A percentile compares a stretch with the other conserved stretches of the same genome.
phyloP scores from a whole-genome alignment of 768 basidiomycete genomes.

The Mrakia blollopis region DNA sequence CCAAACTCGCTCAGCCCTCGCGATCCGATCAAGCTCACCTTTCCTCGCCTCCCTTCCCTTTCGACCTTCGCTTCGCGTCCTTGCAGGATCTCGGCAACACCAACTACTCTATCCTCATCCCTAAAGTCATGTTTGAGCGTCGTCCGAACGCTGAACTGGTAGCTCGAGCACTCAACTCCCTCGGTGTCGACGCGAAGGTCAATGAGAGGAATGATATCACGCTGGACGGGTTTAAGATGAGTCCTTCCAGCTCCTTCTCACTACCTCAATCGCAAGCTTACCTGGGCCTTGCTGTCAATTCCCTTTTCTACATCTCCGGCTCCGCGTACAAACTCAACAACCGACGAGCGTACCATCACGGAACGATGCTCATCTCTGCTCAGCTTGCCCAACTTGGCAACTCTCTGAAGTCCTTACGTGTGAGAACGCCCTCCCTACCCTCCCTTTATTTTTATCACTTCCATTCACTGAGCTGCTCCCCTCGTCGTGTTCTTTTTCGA shows the following conservation, averaged over 20 bases:
- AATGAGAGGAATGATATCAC: constrained; percentile 26
- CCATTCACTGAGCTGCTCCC: too few relatives aligned
- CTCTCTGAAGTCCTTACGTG: constrained; percentile 50
- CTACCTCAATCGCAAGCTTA: too few relatives aligned
- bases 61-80: not conserved
- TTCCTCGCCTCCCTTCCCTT: too few relatives aligned
- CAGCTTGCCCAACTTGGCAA: constrained; percentile 65
- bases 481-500: not conserved
- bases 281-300: too few relatives aligned
- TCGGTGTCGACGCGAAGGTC: constrained; percentile 62
- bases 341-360: constrained; percentile 90
- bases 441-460: not conserved
- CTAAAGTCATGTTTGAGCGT: constrained; percentile 73
- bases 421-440: constrained; percentile 32
- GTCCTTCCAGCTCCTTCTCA: too few relatives aligned
- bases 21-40: not conserved
- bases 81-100: constrained; percentile 90
- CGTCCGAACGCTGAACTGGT: constrained; percentile 70
- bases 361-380: constrained; percentile 94
- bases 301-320: constrained; percentile 58
- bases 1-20: not conserved
- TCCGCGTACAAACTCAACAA: constrained; percentile 95
- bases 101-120: constrained; percentile 90
- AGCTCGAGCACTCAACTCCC: constrained; percentile 60
- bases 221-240: constrained; percentile 30